A percentile compares a stretch with the other conserved stretches of the same genome.
These are phyloP conservation scores for Cylindrotheca fusiformis DNA, from an alignment of 108 stramenopile genomes.

Conservation along the genomic window DNA sequence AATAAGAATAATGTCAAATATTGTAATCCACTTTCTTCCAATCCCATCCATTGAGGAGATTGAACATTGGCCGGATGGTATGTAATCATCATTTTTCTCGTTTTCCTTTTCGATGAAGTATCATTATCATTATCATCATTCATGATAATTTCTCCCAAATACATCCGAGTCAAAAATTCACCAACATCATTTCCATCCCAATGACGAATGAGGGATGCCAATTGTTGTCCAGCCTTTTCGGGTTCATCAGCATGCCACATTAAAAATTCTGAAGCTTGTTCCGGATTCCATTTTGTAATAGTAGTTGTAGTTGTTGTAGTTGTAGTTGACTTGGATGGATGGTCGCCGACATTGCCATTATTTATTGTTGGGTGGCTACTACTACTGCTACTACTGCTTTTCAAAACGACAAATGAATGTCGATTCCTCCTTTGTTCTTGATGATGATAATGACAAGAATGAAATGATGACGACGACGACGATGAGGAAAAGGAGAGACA, in stretches of 20 bases:
- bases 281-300: conserved; percentile 34
- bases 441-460: too few relatives aligned
- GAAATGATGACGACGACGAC: too few relatives aligned
- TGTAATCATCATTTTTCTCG: background rate
- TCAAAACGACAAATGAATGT: too few relatives aligned
- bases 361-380: too few relatives aligned
- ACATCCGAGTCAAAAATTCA: conserved; percentile 31
- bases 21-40: conserved; percentile 11
- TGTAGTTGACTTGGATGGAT: too few relatives aligned
- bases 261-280: conserved; percentile 30
- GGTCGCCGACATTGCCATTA: too few relatives aligned
- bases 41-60: conserved; percentile 25
- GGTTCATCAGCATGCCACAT: conserved; percentile 15
- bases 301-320: too few relatives aligned
- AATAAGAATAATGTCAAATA: conserved; percentile 9
- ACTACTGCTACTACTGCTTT: too few relatives aligned
- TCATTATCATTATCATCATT: background rate
- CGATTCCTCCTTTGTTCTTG: too few relatives aligned
- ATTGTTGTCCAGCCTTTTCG: conserved; percentile 17
- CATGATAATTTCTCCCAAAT: conserved; percentile 12
- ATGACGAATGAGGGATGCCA: conserved; percentile 15
- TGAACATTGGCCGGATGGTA: conserved; percentile 22
- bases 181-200: conserved; percentile 25
- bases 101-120: background rate
- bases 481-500: too few relatives aligned